Conservation (phyloP, 2,329 filamentous ascomycete species). For the Stachybotrys chartarum region DNA sequence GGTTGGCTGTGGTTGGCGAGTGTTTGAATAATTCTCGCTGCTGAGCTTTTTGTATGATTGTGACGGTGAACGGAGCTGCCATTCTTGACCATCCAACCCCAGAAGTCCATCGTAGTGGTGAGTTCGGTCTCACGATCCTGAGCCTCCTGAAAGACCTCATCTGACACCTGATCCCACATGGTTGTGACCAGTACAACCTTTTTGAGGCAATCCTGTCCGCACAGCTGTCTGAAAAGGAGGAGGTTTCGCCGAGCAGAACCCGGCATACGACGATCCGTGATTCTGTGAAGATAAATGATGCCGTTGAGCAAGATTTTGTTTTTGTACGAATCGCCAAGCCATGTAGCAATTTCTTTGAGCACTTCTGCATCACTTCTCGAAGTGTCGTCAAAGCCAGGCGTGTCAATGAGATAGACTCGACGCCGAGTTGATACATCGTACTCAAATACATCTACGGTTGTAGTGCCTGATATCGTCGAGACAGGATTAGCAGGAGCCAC, state of each 20-base stretch:
- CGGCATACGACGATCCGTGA: conserved; percentile 7
- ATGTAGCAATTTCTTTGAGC: conserved; percentile 25
- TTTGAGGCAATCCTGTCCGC: conserved; percentile 4
- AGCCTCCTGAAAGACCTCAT: neutral
- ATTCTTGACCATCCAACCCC: conserved; percentile 8
- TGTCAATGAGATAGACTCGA: conserved; percentile 27
- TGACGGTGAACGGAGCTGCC: conserved; percentile 5
- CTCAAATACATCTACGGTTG: neutral
- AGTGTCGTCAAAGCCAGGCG: conserved; percentile 36
- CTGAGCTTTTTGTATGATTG: neutral
- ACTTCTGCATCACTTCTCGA: conserved; percentile 29
- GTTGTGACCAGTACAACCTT: neutral
- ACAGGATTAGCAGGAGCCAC: neutral
- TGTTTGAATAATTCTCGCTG: neutral
- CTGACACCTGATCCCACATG: neutral
- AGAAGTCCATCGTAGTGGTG: conserved; percentile 3
- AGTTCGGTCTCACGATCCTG: conserved; percentile 1
- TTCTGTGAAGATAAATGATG: conserved; percentile 9
- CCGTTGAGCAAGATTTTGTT: conserved; percentile 6
- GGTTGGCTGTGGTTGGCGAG: neutral
- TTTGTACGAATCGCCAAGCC: conserved; percentile 18
- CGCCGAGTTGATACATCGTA: conserved; percentile 2
- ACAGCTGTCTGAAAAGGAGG: conserved; percentile 5
- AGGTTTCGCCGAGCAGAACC: conserved; percentile 8
- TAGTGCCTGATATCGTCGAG: neutral